Base-by-base conservation (phyloP, 129 eudicot species). In the Apium graveolens region DNA sequence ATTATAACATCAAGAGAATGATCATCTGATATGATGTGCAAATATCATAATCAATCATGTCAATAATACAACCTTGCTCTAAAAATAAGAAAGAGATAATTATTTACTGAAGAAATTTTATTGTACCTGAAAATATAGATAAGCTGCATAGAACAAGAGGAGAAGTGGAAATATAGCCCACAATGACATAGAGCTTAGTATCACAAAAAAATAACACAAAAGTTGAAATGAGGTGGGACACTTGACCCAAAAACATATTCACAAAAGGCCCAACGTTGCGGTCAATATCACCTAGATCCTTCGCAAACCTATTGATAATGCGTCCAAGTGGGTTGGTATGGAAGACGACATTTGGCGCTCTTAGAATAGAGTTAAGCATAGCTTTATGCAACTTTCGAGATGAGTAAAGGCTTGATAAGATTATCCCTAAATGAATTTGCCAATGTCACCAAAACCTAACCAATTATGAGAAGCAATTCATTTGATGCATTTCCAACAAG, bases 161-260 rank as follows among this genome's bases (percentile, higher is more conserved):
- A 96, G 87, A 80, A 96, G 99, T 27, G 99, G 99, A 89, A 96
- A 83, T 69, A 96, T 96, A 73, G 95, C 97, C 99, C 99, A 96
- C 45, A 96, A 82, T 41, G 99, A 96, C 83, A 90, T 81, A 45
- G 97, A 85, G 95, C 99, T 96, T 77, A 96, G 82, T 55, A 92
- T 74, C 70, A 97, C 99, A n/a, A n/a, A n/a, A n/a, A 24, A 96
- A 92, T 68, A 96, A 88, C 81, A 89, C 91, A 78, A 96, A 96
- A 60, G 97, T 96, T 2, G 99, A 96, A 24, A 96, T 73, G 29
- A 96, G 89, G 79, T 96, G 99, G 18, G 89, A 89, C 20, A 96
- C 82, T 83, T 92, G 97, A 49, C 92, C 87, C 74, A 96, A 74
- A 79, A 88, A 96, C 92, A 88, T 78, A 81, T 92, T 92, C 79